Percentiles rank a stretch among this genome's conserved stretches.
Evolutionary conservation across 2,329 filamentous ascomycete genomes (phyloP).

Genomic region (Penicillium capsulatum): DNA sequence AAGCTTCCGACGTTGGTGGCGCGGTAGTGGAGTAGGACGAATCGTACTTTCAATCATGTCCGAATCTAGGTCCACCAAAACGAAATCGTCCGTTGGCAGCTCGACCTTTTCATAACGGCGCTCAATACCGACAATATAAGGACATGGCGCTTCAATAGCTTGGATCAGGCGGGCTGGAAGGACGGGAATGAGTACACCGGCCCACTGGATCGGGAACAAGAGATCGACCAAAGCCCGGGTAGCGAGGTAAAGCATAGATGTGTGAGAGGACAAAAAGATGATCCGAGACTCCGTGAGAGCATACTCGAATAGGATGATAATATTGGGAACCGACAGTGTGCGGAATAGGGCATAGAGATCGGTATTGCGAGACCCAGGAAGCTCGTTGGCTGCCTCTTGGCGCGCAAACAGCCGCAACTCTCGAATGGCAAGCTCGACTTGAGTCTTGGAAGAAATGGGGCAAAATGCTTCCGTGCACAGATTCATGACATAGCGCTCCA

Average conservation of each 20-base stretch:
- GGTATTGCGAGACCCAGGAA: slow-evolving; percentile 84
- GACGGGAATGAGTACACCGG: slow-evolving; percentile 88
- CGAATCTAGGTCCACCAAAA: slow-evolving; percentile 87
- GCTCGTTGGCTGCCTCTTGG: slow-evolving; percentile 87
- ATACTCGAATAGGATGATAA: slow-evolving; percentile 89
- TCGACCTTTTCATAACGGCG: slow-evolving; percentile 63
- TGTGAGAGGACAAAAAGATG: slow-evolving; percentile 92
- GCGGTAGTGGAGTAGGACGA: slow-evolving; percentile 72
- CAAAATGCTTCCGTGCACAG: slow-evolving; percentile 92
- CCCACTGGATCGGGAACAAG: slow-evolving; percentile 87
- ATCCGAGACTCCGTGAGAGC: slow-evolving; percentile 90
- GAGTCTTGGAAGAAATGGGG: slow-evolving; percentile 87
- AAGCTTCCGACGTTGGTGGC: slow-evolving; percentile 85
- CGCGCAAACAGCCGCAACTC: slow-evolving; percentile 89
- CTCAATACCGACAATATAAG: slow-evolving; percentile 95
- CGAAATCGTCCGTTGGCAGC: slow-evolving; percentile 90
- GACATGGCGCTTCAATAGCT: slow-evolving; percentile 88
- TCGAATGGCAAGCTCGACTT: slow-evolving; percentile 85
- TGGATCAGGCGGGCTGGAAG: slow-evolving; percentile 83
- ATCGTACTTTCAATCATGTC: slow-evolving; percentile 83
- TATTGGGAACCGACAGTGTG: slow-evolving; percentile 83
- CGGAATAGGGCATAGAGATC: slow-evolving; percentile 93
- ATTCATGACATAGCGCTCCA: slow-evolving; percentile 96
- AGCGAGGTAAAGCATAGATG: slow-evolving; percentile 90
- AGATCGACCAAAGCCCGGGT: slow-evolving; percentile 81